Evolutionary conservation across 2,329 filamentous ascomycete species (phyloP), one percentile per base, ranked within the genome.

Genomic region (Colletotrichum sp.): DNA sequence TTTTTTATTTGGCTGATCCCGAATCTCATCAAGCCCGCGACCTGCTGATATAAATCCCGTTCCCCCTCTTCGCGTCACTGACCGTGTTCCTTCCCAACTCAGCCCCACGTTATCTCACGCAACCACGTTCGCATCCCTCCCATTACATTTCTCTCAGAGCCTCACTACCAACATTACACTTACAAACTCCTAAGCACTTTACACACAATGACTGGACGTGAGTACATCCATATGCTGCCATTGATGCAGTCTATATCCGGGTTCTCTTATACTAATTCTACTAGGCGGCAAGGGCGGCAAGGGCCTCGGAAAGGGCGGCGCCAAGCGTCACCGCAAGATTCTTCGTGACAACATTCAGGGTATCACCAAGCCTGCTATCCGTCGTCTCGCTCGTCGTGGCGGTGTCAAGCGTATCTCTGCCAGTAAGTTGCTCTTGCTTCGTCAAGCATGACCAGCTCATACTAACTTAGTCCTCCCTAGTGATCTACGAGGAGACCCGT

Each of bases 331-430:
- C 90, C 94, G 96, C 85, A 98, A 98, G 95, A 98, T 98, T 91
- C 92, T 98, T 88, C 95, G 96, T 89, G 96, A 98, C 94, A 98
- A 98, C 94, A 98, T 98, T 86, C 96, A 98, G 91, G 96, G 96
- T 89, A 98, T 98, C 87, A 98, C 96, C 85, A 98, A 98, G 94
- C 96, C 96, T 83, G 96, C 96, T 83, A 98, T 98, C 89, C 94
- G 96, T 85, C 96, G 96, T 97, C 96, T 98, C 87, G 96, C 96
- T 80, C 96, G 96, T 89, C 96, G 96, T 97, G 96, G 96, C 88
- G 96, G 96, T 96, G 96, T 98, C 92, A 98, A 98, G 95, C 96
- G 96, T 98, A 98, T 98, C 84, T 98, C 96, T 84, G 96, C 96
- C 86, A 97, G 93, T 95, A 92, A 86, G 91, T 61, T 43, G 3